Percentiles rank a stretch among this genome's conserved stretches.
Evolutionary conservation across 768 basidiomycete genomes (phyloP).

Genomic region (Psilocybe cubensis): DNA sequence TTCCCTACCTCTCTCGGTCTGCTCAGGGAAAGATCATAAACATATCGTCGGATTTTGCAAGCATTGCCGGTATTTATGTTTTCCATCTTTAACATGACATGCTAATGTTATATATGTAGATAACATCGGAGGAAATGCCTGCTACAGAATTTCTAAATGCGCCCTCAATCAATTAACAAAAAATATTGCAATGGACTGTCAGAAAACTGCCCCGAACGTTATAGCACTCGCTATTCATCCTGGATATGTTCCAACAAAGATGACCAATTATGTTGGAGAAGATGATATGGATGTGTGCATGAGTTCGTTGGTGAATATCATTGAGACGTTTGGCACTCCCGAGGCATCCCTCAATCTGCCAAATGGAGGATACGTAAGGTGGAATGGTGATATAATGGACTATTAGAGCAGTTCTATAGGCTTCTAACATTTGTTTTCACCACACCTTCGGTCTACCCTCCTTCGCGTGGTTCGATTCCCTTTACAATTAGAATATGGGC

Average conservation of each 20-base stretch:
- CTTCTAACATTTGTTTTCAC: no score
- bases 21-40: conserved; percentile 4
- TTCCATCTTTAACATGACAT: background rate
- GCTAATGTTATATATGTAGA: background rate
- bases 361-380: conserved; percentile 9
- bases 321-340: background rate
- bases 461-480: no score
- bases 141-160: conserved; percentile 7
- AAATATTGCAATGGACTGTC: background rate
- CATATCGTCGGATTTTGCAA: conserved; percentile 7
- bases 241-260: conserved; percentile 6
- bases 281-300: conserved; percentile 8
- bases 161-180: conserved; percentile 10
- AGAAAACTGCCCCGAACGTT: conserved; percentile 2
- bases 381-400: conserved; percentile 2
- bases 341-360: background rate
- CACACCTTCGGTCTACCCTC: no score
- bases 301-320: background rate
- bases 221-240: conserved; percentile 4
- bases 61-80: conserved; percentile 3
- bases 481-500: no score
- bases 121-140: conserved; percentile 9
- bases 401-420: background rate
- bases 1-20: background rate
- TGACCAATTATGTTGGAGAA: conserved; percentile 4